phyloP scores from a whole-genome alignment of 2,329 filamentous ascomycete species.

The Lachnellula cervina region DNA sequence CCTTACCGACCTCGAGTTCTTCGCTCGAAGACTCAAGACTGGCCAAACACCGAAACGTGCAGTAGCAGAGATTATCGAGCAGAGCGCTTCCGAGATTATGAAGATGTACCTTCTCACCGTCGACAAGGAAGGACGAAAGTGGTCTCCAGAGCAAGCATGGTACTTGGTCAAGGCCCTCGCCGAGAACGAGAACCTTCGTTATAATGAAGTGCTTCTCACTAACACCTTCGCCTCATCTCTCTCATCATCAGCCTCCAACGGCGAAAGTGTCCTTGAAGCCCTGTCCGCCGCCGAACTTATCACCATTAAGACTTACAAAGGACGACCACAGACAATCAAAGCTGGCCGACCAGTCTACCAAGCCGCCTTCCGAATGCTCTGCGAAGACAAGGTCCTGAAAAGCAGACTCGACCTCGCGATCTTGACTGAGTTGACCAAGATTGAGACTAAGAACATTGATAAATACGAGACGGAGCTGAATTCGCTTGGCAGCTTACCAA shows the following conservation, averaged over 20 bases:
- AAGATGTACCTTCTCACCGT: slow-evolving; percentile 81
- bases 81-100: slow-evolving; percentile 82
- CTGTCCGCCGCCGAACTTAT: slow-evolving; percentile 86
- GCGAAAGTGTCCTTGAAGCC: slow-evolving; percentile 71
- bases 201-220: slow-evolving; percentile 78
- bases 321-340: slow-evolving; percentile 71
- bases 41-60: slow-evolving; percentile 80
- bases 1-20: slow-evolving; percentile 90
- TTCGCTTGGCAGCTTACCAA: slow-evolving; percentile 64
- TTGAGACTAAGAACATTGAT: slow-evolving; percentile 69
- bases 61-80: slow-evolving; percentile 81
- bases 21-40: slow-evolving; percentile 82
- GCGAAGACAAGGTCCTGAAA: slow-evolving; percentile 65
- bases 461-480: slow-evolving; percentile 75
- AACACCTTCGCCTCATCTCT: slow-evolving; percentile 64
- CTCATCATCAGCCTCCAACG: slow-evolving; percentile 46
- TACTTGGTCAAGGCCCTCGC: slow-evolving; percentile 76
- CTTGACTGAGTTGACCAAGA: slow-evolving; percentile 62
- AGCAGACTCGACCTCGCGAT: slow-evolving; percentile 70
- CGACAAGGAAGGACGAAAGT: slow-evolving; percentile 49
- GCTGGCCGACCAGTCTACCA: slow-evolving; percentile 84
- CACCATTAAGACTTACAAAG: slow-evolving; percentile 64
- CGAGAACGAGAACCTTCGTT: slow-evolving; percentile 62
- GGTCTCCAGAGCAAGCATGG: slow-evolving; percentile 88
- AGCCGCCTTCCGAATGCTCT: slow-evolving; percentile 71